Evolutionary conservation across 2,329 filamentous ascomycete genomes (phyloP).

Genomic region (Lasiodiplodia hormozganensis): DNA sequence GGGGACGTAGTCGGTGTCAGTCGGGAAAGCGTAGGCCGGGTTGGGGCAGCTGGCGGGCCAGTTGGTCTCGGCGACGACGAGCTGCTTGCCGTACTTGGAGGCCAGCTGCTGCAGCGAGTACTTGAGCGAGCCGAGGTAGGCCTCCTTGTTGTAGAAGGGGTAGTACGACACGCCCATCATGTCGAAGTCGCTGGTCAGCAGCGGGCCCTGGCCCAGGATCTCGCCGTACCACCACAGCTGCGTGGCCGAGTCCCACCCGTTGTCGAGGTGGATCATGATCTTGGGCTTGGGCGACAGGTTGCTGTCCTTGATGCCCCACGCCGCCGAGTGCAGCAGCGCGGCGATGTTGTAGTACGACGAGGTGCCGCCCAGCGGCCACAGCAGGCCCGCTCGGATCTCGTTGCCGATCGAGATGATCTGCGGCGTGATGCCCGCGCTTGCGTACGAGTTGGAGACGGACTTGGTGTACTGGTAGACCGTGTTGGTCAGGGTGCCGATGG

Average conservation of each 20-base stretch:
- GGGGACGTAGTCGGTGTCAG: constrained; percentile 65
- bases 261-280: constrained; percentile 78
- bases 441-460: constrained; percentile 67
- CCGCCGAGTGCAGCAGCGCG: constrained; percentile 67
- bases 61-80: constrained; percentile 74
- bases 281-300: constrained; percentile 63
- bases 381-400: constrained; percentile 71
- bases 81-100: constrained; percentile 66
- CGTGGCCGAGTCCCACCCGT: constrained; percentile 73
- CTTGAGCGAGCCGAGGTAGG: constrained; percentile 65
- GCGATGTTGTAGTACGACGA: constrained; percentile 63
- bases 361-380: constrained; percentile 70
- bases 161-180: constrained; percentile 77
- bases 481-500: constrained; percentile 65
- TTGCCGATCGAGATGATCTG: constrained; percentile 75
- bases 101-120: constrained; percentile 65
- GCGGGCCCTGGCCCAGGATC: constrained; percentile 56
- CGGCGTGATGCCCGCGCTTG: constrained; percentile 61
- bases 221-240: constrained; percentile 71
- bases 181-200: constrained; percentile 66
- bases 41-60: constrained; percentile 68
- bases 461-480: constrained; percentile 74
- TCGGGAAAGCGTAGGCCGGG: constrained; percentile 59
- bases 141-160: constrained; percentile 69
- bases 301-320: constrained; percentile 70